Base-by-base conservation (phyloP, 2,329 filamentous ascomycete genomes). In the Calycina herbarum region DNA sequence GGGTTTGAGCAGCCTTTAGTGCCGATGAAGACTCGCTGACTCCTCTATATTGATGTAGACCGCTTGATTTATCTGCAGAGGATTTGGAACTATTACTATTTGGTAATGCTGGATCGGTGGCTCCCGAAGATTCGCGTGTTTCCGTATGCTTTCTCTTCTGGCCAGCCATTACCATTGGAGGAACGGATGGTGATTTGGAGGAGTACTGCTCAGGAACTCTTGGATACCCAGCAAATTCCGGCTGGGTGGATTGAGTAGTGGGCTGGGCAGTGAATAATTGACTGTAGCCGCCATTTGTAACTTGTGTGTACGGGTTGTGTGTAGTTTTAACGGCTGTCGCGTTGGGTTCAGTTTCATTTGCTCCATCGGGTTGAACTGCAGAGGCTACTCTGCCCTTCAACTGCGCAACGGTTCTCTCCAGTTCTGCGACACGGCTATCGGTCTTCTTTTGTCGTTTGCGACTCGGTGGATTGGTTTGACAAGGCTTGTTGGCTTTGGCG, bases 381-480 rank as follows among this genome's bases (percentile, higher is more conserved):
- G 73, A 73, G 58, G 76, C 75, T 42, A 81, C 70, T 61, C 73
- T 73, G 24, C 77, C 76, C 35, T 78, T 75, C 74, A 81, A 76
- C 0, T 76, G 75, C 62, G 77, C 73, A 68, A 81, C 79, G 67
- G 80, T 79, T 68, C 77, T 76, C 72, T 81, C 79, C 59, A 81
- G 70, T 67, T 81, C 79, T 45, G 79, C 78, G 3, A 81, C 79
- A 31, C 79, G 69, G 45, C 78, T 80, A 61, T 81, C 79, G 7
- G 79, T 80, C 67, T 80, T 77, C 70, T 81, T 80, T 60, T 79
- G 76, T 65, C 79, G 76, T 69, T 79, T 80, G 24, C 79, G 76
- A 73, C 76, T 79, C 20, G 79, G 73, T 5, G 74, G 74, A 48
- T 78, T 79, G 62, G 79, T 76, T 27, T 79, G 69, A 60, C 79